Percentiles rank a stretch among this genome's conserved stretches.
Evolutionary conservation across 768 basidiomycete genomes (phyloP).

Genomic region (Phanerodontia chrysosporium): DNA sequence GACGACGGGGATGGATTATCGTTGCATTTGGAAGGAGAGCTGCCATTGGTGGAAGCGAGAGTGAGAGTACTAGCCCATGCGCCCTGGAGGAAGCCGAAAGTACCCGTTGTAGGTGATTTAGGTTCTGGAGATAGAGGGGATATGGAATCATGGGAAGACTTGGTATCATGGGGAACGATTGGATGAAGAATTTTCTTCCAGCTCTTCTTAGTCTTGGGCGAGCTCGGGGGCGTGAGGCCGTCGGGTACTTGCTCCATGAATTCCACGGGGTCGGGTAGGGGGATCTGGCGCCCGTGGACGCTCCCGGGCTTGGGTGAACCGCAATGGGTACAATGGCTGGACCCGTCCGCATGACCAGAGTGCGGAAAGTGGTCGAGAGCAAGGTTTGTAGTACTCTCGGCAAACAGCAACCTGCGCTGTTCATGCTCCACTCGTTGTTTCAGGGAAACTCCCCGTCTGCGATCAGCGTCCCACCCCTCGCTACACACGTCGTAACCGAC

Average conservation of each 20-base stretch:
- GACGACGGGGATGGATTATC: conserved; percentile 26
- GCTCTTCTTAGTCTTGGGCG: conserved; percentile 2
- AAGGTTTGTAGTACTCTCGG: conserved; percentile 3
- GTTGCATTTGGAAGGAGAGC: conserved; percentile 4
- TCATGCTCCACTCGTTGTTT: conserved; percentile 34
- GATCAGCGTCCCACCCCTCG: conserved; percentile 40
- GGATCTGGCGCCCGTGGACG: conserved; percentile 9
- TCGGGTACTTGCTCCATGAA: background rate
- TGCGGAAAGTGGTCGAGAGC: background rate
- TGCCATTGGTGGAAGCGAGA: background rate
- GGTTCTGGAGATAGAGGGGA: conserved; percentile 2
- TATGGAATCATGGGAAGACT: background rate
- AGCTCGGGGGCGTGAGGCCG: conserved; percentile 6
- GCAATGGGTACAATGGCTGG: conserved; percentile 17
- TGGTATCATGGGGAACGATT: background rate
- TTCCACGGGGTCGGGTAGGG: background rate
- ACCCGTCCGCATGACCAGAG: background rate
- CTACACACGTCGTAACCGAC: conserved; percentile 40
- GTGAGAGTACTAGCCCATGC: conserved; percentile 10
- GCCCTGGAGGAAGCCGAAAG: background rate
- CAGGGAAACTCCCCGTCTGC: conserved; percentile 38
- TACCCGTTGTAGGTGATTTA: background rate
- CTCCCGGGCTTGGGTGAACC: conserved; percentile 17
- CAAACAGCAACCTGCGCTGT: conserved; percentile 14
- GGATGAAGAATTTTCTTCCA: conserved; percentile 13